A percentile compares a stretch with the other conserved stretches of the same genome.
These are phyloP conservation scores for Penicillium roqueforti DNA, from an alignment of 495 filamentous ascomycete genomes.

Conservation along the genomic window DNA sequence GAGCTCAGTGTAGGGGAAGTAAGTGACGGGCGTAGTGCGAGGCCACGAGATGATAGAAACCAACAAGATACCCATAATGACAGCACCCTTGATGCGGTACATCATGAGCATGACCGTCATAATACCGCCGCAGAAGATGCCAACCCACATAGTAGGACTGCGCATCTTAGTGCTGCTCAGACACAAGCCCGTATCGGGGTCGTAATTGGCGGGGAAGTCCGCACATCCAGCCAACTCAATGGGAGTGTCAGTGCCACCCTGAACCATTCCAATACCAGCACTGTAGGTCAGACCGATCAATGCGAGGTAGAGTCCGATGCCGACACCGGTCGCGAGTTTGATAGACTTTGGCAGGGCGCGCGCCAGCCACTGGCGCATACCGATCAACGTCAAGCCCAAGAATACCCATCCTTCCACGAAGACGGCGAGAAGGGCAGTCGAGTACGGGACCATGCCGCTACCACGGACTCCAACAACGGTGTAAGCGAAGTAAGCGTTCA, in stretches of 20 bases:
- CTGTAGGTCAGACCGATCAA: constrained; percentile 75
- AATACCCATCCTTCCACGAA: constrained; percentile 81
- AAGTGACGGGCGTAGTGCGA: constrained; percentile 64
- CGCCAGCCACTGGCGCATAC: constrained; percentile 79
- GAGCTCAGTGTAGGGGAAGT: constrained; percentile 65
- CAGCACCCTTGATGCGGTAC: constrained; percentile 77
- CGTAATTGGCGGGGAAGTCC: not conserved
- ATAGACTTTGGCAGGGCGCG: constrained; percentile 71
- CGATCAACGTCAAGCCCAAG: constrained; percentile 61
- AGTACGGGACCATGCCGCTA: constrained; percentile 59
- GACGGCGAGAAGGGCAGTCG: constrained; percentile 70
- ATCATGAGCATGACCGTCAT: constrained; percentile 73
- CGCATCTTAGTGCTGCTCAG: constrained; percentile 59
- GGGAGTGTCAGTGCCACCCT: constrained; percentile 54
- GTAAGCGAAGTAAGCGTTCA: constrained; percentile 82
- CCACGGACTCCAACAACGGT: constrained; percentile 76
- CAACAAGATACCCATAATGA: constrained; percentile 73
- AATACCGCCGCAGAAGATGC: constrained; percentile 77
- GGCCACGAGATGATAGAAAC: constrained; percentile 86
- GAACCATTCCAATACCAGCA: constrained; percentile 71
- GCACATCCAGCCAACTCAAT: constrained; percentile 67
- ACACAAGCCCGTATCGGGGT: constrained; percentile 47
- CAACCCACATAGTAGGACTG: constrained; percentile 74
- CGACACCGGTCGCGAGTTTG: constrained; percentile 78
- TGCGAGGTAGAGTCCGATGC: constrained; percentile 76